Base-by-base conservation (phyloP, 2,329 filamentous ascomycete genomes). In the Verticillium zaregamsianum region DNA sequence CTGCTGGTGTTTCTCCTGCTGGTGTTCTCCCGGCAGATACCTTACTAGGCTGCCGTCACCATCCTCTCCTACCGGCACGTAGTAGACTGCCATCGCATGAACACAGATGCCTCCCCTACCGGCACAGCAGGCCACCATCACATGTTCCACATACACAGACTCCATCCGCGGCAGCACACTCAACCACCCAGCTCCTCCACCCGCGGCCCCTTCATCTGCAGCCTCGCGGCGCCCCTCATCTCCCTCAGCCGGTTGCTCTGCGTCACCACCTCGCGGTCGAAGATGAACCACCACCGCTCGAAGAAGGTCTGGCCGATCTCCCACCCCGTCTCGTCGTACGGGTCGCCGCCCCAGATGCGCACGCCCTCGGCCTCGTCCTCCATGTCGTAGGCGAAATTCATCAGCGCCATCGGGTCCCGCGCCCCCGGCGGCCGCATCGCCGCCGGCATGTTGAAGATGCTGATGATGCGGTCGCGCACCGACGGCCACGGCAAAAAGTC, bases 281-380 rank as follows among this genome's bases (percentile, higher is more conserved):
- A 82, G 39, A 84, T 71, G 71, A 85, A 87, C 83, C 83, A 88
- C 85, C 85, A 87, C 49, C 79, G 77, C 70, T 81, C 78, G 69
- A 86, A 86, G 25, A 86, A 71, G n/a, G 78, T 67, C 70, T 86
- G 82, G 1, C 84, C 84, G 14, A 87, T 76, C 69, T 88, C 85
- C 84, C 84, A 88, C 33, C 74, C 76, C 28, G 70, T 68, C 6
- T 76, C 72, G 57, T 82, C 76, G 64, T 79, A 82, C 23, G 82
- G 80, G 64, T 85, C 80, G 0, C 72, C 68, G 5, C 81, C 79
- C 69, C 78, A 81, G 63, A 87, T 77, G 14, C 79, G 69, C 59
- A 81, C 67, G 1, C 84, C 84, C 65, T 86, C 84, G 0, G 77
- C 69, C 3, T 68, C 71, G 65, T 87, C 83, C 66, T 87, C 84